These are phyloP conservation scores for Paragyromitra xinjiangensis DNA, from an alignment of 495 filamentous ascomycete genomes.

Conservation along the genomic window DNA sequence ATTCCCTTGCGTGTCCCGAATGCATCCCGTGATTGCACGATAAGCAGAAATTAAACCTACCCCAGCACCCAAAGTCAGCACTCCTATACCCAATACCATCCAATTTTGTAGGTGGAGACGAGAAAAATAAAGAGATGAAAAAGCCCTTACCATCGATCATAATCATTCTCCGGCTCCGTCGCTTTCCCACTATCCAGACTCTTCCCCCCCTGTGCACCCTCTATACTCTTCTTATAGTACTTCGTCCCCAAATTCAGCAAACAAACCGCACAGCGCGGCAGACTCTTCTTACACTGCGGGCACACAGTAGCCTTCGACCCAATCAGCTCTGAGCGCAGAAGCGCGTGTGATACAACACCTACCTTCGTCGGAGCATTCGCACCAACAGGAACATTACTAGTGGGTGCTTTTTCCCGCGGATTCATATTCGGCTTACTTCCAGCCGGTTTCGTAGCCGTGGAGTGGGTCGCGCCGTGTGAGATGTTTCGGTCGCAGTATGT, in stretches of 20 bases:
- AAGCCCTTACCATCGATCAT: conserved; percentile 52
- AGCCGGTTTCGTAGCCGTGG: conserved; percentile 14
- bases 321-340: background rate
- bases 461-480: conserved; percentile 40
- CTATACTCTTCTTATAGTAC: conserved; percentile 49
- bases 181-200: conserved; percentile 43
- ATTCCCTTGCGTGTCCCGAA: conserved; percentile 83
- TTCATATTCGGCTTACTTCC: conserved; percentile 47
- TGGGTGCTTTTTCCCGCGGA: conserved; percentile 43
- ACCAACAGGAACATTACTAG: conserved; percentile 21
- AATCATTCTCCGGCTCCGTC: conserved; percentile 49
- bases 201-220: conserved; percentile 49
- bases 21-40: conserved; percentile 91
- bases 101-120: background rate
- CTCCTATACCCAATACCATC: no score
- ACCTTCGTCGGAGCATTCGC: conserved; percentile 8
- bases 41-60: conserved; percentile 78
- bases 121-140: background rate
- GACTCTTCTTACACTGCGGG: conserved; percentile 83
- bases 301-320: conserved; percentile 68
- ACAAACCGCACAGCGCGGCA: conserved; percentile 90
- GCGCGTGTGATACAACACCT: background rate
- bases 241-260: conserved; percentile 77
- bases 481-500: conserved; percentile 74
- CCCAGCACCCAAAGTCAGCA: background rate